phyloP scores from a whole-genome alignment of 2,329 filamentous ascomycete genomes.

The Xylariaceae sp. region DNA sequence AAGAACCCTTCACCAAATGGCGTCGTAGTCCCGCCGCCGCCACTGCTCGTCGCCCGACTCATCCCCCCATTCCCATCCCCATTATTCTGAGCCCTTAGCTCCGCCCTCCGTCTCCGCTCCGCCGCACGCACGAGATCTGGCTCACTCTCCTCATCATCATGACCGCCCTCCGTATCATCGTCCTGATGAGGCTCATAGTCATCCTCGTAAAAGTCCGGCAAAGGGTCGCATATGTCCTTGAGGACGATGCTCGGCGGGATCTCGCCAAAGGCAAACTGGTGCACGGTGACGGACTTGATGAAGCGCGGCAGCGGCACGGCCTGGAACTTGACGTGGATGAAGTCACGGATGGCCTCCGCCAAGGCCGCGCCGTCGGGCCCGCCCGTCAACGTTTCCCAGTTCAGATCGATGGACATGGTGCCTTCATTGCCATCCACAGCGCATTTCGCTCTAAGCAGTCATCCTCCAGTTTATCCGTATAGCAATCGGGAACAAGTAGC shows the following conservation, averaged over 20 bases:
- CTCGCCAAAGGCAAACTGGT: slow-evolving; percentile 86
- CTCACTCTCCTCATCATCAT: slow-evolving; percentile 31
- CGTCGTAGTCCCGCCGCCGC: slow-evolving; percentile 21
- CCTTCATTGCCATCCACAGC: slow-evolving; percentile 1
- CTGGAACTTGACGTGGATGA: slow-evolving; percentile 95
- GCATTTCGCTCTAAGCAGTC: background rate
- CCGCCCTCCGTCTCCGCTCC: slow-evolving; percentile 32
- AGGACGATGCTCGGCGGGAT: slow-evolving; percentile 81
- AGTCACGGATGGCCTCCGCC: slow-evolving; percentile 80
- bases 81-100: slow-evolving; percentile 30
- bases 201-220: slow-evolving; percentile 94
- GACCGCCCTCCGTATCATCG: slow-evolving; percentile 45
- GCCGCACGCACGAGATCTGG: slow-evolving; percentile 34
- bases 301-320: slow-evolving; percentile 85
- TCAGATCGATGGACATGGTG: slow-evolving; percentile 91
- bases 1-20: slow-evolving; percentile 25
- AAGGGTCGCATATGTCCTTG: slow-evolving; percentile 93
- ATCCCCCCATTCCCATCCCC: slow-evolving; percentile 1
- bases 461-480: background rate
- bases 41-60: slow-evolving; percentile 15
- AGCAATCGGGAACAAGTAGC: background rate
- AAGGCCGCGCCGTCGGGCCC: slow-evolving; percentile 82
- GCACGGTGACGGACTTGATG: slow-evolving; percentile 92
- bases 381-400: slow-evolving; percentile 88
- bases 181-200: slow-evolving; percentile 59